Percentiles rank a stretch among this genome's conserved stretches.
phyloP scores from a whole-genome alignment of 2,329 filamentous ascomycete genomes.

The Cladosporium sp. region DNA sequence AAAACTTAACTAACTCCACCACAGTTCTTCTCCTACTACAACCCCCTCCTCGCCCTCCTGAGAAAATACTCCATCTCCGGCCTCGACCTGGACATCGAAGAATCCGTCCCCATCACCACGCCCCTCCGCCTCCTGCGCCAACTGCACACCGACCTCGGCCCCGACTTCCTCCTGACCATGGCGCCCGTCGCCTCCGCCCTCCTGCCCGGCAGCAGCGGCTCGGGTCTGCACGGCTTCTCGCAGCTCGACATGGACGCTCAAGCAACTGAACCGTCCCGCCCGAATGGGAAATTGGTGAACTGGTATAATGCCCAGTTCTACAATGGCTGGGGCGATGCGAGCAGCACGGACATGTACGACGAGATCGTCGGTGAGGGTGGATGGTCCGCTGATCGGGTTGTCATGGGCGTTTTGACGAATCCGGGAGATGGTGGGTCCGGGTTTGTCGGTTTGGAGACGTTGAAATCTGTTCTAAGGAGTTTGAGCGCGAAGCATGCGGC shows the following conservation, averaged over 20 bases:
- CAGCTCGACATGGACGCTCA: constrained; percentile 21
- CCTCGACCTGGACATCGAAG: constrained; percentile 31
- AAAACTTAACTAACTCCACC: neutral
- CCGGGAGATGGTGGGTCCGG: constrained; percentile 25
- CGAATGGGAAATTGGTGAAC: constrained; percentile 26
- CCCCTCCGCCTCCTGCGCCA: constrained; percentile 24
- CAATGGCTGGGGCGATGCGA: constrained; percentile 28
- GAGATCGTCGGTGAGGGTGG: constrained; percentile 21
- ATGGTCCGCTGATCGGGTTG: constrained; percentile 21
- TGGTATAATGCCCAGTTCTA: constrained; percentile 32
- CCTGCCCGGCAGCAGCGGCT: constrained; percentile 9
- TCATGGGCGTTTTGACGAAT: constrained; percentile 25
- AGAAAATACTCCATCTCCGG: constrained; percentile 25
- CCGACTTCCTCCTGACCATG: constrained; percentile 30
- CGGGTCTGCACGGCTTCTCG: constrained; percentile 23
- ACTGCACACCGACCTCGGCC: constrained; percentile 25
- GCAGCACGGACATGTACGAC: constrained; percentile 23
- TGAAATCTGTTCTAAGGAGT: constrained; percentile 19
- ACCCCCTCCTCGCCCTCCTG: constrained; percentile 25
- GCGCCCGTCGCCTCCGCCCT: constrained; percentile 28
- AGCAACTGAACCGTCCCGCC: constrained; percentile 19
- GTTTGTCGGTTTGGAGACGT: constrained; percentile 19
- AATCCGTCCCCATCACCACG: constrained; percentile 22
- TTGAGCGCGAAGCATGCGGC: constrained; percentile 21
- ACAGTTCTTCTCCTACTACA: constrained; percentile 25